phyloP scores from a whole-genome alignment of 2,329 filamentous ascomycete genomes.

The Graphilbum fragrans region DNA sequence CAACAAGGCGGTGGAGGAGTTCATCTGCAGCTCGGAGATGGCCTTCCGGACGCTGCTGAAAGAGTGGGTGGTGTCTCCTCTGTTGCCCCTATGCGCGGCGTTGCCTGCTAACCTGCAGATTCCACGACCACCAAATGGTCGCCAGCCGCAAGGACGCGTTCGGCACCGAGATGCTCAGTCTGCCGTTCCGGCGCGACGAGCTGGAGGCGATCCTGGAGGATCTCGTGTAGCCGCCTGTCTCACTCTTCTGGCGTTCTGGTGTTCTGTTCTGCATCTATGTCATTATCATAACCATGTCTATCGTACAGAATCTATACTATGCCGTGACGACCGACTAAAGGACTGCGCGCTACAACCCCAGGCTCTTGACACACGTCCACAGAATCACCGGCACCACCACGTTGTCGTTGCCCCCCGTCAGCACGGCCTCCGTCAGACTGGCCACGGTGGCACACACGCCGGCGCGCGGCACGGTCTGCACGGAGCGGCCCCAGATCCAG shows the following conservation, averaged over 20 bases:
- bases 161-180: constrained; percentile 73
- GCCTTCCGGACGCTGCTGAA: constrained; percentile 88
- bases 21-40: constrained; percentile 94
- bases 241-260: neutral
- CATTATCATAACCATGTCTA: neutral
- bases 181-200: constrained; percentile 81
- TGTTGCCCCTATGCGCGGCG: neutral
- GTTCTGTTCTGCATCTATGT: neutral
- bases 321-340: neutral
- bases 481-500: constrained; percentile 1
- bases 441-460: constrained; percentile 63
- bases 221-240: constrained; percentile 19
- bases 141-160: constrained; percentile 74
- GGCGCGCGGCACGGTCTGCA: constrained; percentile 54
- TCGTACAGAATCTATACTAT: neutral
- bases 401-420: constrained; percentile 97
- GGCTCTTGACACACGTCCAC: constrained; percentile 80
- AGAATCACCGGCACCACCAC: constrained; percentile 88
- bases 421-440: constrained; percentile 84
- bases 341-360: constrained; percentile 53
- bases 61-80: constrained; percentile 41
- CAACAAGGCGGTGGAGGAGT: constrained; percentile 90
- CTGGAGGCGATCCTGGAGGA: constrained; percentile 84
- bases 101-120: constrained; percentile 34
- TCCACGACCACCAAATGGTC: constrained; percentile 97